phyloP scores from a whole-genome alignment of 2,329 filamentous ascomycete genomes.

The Pseudopithomyces chartarum region DNA sequence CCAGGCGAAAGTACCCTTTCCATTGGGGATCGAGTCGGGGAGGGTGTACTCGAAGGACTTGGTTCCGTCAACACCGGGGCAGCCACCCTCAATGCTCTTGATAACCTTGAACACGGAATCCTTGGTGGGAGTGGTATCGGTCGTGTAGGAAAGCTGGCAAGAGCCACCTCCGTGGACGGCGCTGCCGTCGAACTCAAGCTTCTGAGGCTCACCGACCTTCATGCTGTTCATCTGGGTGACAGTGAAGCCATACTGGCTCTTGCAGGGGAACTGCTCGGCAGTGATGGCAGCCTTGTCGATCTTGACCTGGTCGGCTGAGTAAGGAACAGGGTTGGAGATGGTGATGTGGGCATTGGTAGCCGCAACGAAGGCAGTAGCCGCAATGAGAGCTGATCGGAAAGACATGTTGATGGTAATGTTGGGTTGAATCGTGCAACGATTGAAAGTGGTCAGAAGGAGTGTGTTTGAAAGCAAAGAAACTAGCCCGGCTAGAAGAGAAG shows the following conservation, averaged over 20 bases:
- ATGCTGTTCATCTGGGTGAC: constrained; percentile 53
- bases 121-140: constrained; percentile 57
- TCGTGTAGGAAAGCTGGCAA: constrained; percentile 83
- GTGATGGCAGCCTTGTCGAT: constrained; percentile 69
- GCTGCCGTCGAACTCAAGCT: constrained; percentile 69
- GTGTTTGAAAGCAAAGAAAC: constrained; percentile 23
- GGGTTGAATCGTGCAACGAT: constrained; percentile 20
- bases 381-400: constrained; percentile 58
- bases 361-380: constrained; percentile 58
- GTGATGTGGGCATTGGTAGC: constrained; percentile 74
- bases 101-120: constrained; percentile 83
- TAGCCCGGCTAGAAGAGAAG: constrained; percentile 40
- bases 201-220: constrained; percentile 64
- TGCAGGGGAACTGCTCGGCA: constrained; percentile 75
- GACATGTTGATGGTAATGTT: constrained; percentile 49
- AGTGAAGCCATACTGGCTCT: constrained; percentile 33
- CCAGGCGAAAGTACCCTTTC: constrained; percentile 84
- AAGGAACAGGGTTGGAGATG: constrained; percentile 70
- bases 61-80: constrained; percentile 66
- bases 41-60: constrained; percentile 71
- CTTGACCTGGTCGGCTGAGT: constrained; percentile 51
- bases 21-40: constrained; percentile 72
- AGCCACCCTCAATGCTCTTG: constrained; percentile 84
- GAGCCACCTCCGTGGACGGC: constrained; percentile 89
- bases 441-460: constrained; percentile 18